A percentile compares a stretch with the other conserved stretches of the same genome.
phyloP scores from a whole-genome alignment of 2,329 filamentous ascomycete species.

The Sporothrix variecibatus region DNA sequence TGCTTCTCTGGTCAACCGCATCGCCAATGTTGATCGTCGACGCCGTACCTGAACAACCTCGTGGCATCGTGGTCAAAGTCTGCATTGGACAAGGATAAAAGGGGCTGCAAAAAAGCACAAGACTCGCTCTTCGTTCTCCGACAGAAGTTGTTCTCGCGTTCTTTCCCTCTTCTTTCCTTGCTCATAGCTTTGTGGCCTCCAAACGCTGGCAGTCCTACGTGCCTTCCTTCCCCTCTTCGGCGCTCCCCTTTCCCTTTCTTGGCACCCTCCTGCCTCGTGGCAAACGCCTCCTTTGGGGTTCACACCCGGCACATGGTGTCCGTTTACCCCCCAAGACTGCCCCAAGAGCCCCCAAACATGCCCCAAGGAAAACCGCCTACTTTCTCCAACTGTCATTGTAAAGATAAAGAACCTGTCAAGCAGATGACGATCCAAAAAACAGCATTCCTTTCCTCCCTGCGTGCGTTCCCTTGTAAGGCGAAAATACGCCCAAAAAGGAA shows the following conservation, averaged over 20 bases:
- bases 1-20: neutral
- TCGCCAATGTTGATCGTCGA: neutral
- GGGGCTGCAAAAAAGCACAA: neutral
- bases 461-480: neutral
- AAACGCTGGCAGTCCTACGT: neutral
- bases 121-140: neutral
- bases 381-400: neutral
- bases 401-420: neutral
- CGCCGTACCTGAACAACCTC: neutral
- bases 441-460: neutral
- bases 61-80: neutral
- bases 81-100: neutral
- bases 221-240: neutral
- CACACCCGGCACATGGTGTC: neutral
- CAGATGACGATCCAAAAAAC: neutral
- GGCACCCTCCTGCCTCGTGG: neutral
- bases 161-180: neutral
- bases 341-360: neutral
- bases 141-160: neutral
- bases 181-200: neutral
- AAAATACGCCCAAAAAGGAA: neutral
- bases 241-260: neutral
- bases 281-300: neutral
- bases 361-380: neutral
- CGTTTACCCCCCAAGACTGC: neutral